Evolutionary conservation across 768 basidiomycete genomes (phyloP), one percentile per base, ranked within the genome.

Genomic region (Kwoniella pini): DNA sequence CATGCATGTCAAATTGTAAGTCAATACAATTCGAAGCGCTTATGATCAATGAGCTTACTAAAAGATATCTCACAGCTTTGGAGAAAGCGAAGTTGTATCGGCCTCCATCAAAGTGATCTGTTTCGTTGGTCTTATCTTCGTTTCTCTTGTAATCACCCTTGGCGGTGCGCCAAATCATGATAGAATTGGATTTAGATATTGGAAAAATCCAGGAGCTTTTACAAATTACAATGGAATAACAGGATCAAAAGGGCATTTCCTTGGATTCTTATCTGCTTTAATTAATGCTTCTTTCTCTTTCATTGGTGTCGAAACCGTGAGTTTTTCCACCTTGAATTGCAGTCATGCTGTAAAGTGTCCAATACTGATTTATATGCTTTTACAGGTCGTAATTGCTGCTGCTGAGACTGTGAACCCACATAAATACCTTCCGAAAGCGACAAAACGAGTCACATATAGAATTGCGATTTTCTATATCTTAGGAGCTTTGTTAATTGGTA

Each of bases 401-500:
- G 72, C 63, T 27, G 71, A 73, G 31, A 62, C 65, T 22, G 64
- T 63, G 55, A 72, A 72, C 65, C 72, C 68, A 9, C 57, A 68
- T 22, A 68, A 67, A 63, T 63, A 65, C 19, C 64, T 77, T 28
- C 73, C 75, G 6, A 50, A 65, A 12, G 75, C 73, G 4, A 73
- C 71, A 54, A 63, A 65, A 57, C 65, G 68, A 60, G 72, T 69
- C 26, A 75, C 69, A 64, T 71, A 62, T 79, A 86, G 91, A 63
- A 87, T 95, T 69, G 64, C 88, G 4, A 64, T 89, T 30, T 91
- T 91, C 82, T 91, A 90, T 84, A 82, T 89, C 63, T 80, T 88
- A 46, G 88, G 88, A 30, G 82, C 89, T 57, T 71, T 89, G 55
- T 84, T 69, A 33, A 57, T 70, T 38, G 89, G 89, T 61, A 86